Evolutionary conservation across 148 eudicot species (phyloP), one percentile per base, ranked within the genome.

Genomic region (Silene latifolia): DNA sequence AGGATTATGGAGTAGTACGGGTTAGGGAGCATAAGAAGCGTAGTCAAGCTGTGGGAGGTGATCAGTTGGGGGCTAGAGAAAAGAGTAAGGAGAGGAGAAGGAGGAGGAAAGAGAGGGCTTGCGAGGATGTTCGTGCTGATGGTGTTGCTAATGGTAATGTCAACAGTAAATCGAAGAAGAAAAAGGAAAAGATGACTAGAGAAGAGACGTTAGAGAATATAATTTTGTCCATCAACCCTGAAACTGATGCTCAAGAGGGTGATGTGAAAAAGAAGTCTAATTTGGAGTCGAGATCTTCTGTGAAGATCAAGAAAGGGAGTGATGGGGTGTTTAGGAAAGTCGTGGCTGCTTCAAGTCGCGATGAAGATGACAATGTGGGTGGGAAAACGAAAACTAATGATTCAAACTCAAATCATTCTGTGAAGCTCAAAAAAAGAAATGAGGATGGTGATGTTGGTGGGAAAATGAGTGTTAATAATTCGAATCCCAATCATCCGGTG

Each of bases 271-370:
- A 35, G 5, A 66, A n/a, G 48, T 6, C 21, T 32, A 7, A 20
- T 67, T 35, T n/a, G 20, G 47, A 18, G 6, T 18, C 48, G 2
- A n/a, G 47, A 15, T n/a, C 20, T 65, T 63, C 20, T 13, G 72
- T 47, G 35, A 69, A 47, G 72, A 2, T 23, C 29, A 47, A 47
- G n/a, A 69, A 48, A 23, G 57, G 32, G 5, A 69, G 58, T 47
- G 58, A 69, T 69, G 72, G 32, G 32, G 48, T 66, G 69, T 66
- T 66, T 66, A 32, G 69, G 23, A 46, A 67, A 20, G 71, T 67
- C 10, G 51, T 2, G 54, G 0, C 1, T 18, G 0, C 54, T 44
- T 44, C 54, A 32, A 11, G 9, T 64, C 8, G 6, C 10, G n/a
- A 32, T 1, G 19, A 29, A 13, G 71, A 46, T 35, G 69, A n/a